Evolutionary conservation across 1,139 yeast genomes (phyloP).

Genomic region (Hanseniaspora uvarum): DNA sequence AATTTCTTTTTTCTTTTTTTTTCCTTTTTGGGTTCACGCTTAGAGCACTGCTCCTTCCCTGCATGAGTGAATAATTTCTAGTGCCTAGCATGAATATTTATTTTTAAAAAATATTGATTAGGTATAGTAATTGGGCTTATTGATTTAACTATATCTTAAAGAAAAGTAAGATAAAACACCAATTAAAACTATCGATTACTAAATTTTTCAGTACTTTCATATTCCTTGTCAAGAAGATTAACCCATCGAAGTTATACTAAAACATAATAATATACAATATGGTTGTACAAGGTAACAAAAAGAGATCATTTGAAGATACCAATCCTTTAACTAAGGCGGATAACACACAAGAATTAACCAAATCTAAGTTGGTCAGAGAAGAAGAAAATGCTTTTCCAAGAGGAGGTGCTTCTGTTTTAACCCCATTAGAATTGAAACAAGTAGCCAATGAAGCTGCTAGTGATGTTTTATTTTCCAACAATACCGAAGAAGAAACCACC

Average conservation of each 20-base stretch:
- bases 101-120: too few relatives aligned
- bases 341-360: conserved; percentile 31
- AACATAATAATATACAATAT: background rate
- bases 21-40: background rate
- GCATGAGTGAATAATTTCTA: too few relatives aligned
- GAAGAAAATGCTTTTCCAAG: conserved; percentile 77
- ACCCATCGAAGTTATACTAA: background rate
- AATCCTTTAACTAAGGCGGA: conserved; percentile 35
- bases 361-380: conserved; percentile 28
- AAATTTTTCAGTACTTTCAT: background rate
- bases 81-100: too few relatives aligned
- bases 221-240: too few relatives aligned
- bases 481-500: conserved; percentile 22
- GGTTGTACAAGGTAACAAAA: conserved; percentile 10
- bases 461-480: conserved; percentile 63
- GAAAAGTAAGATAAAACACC: too few relatives aligned
- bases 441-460: conserved; percentile 84
- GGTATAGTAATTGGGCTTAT: too few relatives aligned
- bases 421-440: conserved; percentile 85
- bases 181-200: too few relatives aligned
- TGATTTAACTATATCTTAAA: too few relatives aligned
- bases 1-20: background rate
- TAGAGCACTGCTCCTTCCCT: background rate
- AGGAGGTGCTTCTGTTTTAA: conserved; percentile 80
- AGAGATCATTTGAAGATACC: conserved; percentile 23